Evolutionary conservation across 345 rosid species (phyloP).

Genomic region (Sisymbrium irio): DNA sequence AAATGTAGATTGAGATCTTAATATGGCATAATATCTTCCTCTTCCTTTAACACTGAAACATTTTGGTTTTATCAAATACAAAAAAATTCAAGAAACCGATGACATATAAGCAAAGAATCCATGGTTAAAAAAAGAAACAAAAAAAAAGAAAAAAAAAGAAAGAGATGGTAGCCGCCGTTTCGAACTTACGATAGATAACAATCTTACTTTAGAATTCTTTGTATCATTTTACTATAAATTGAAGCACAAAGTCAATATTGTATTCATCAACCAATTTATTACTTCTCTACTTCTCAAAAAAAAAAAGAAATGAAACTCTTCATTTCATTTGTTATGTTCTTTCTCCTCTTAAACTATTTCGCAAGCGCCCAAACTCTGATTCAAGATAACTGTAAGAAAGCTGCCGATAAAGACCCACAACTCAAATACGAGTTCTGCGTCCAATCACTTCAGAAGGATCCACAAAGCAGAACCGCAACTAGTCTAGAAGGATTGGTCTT

Average conservation of each 20-base stretch:
- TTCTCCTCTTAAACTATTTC: background rate
- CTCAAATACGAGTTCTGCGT: constrained; percentile 37
- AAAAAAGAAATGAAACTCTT: background rate
- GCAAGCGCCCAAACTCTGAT: constrained; percentile 22
- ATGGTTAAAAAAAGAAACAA: too few species aligned
- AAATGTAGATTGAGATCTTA: background rate
- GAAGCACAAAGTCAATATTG: background rate
- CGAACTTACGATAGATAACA: background rate
- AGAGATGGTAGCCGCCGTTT: background rate
- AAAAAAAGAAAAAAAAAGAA: background rate
- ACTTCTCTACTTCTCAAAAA: background rate
- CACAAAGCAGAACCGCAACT: constrained; percentile 32
- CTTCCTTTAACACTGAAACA: background rate
- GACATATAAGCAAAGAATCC: background rate
- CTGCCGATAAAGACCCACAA: constrained; percentile 32
- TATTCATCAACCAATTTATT: background rate
- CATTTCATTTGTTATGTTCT: background rate
- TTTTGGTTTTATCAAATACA: background rate
- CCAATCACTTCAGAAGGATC: constrained; percentile 27
- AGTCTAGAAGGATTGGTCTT: constrained; percentile 21
- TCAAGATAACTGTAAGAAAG: constrained; percentile 35
- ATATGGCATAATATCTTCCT: background rate
- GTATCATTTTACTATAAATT: background rate
- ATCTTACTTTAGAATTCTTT: background rate
- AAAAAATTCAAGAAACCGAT: background rate